Evolutionary conservation across 2,329 filamentous ascomycete species (phyloP), one percentile per base, ranked within the genome.

Genomic region (Fonsecaea monophora): DNA sequence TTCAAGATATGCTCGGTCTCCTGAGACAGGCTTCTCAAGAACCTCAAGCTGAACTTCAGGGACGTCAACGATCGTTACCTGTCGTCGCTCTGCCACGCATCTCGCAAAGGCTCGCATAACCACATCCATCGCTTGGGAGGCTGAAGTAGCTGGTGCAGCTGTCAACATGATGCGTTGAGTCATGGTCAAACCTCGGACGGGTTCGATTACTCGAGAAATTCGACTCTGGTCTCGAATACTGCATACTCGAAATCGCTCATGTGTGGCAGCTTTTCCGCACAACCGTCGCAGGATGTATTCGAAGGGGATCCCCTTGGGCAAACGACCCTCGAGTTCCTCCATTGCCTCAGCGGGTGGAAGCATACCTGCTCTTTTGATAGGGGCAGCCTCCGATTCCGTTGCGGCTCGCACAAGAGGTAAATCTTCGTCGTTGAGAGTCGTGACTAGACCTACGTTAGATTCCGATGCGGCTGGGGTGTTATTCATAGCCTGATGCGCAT

Each of bases 251-350:
- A 92, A 98, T 1, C 85, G 84, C 0, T 84, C 78, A 61, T 89
- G 86, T 9, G 91, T 80, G 34, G 83, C 81, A 1, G 87, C 86
- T 8, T 94, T 83, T 64, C 92, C 89, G 68, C 90, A 84, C 57
- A 98, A 82, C 2, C 91, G 90, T 68, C 89, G 83, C 64, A 98
- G 79, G 66, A 98, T 88, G 74, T 93, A 97, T 70, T 89, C 90
- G 72, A 98, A 90, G 0, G 94, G 92, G 0, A 92, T 94, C 5
- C 86, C 85, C 0, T 88, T 86, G 0, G 94, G 92, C 73, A 97
- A 97, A 75, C 94, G 95, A 2, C 86, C 85, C 1, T 91, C 85
- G 75, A 98, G 95, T 7, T 87, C 85, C 74, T 95, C 87, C 38
- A 97, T 82, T 2, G 92, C 84, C 32, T 84, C 77, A 1, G 87